Evolutionary conservation across 768 basidiomycete species (phyloP).

Genomic region (Tylopilus felleus): DNA sequence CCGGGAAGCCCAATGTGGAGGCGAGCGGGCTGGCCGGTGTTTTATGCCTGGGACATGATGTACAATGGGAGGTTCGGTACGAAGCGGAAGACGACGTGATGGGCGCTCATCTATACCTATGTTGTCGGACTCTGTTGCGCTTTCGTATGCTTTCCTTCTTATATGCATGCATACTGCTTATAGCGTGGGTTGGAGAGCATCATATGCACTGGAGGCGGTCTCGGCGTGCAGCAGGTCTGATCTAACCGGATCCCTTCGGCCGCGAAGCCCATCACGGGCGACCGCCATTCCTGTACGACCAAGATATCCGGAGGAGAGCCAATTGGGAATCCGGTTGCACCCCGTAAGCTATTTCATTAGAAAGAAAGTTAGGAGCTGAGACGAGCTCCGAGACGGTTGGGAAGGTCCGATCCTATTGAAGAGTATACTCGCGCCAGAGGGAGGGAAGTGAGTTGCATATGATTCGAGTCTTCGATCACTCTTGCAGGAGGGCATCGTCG

Average conservation of each 20-base stretch:
- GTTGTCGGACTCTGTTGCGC: not conserved
- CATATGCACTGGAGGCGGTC: too few species aligned
- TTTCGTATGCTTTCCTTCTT: not conserved
- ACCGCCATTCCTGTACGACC: too few species aligned
- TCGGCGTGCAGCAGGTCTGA: not conserved
- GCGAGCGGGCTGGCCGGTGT: slow-evolving; percentile 23
- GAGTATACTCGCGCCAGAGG: slow-evolving; percentile 35
- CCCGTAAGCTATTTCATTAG: too few species aligned
- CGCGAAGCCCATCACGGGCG: too few species aligned
- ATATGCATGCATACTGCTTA: too few species aligned
- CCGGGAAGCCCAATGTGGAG: slow-evolving; percentile 11
- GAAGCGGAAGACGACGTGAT: slow-evolving; percentile 13
- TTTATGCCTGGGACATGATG: not conserved
- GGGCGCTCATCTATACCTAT: not conserved
- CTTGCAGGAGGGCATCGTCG: too few species aligned
- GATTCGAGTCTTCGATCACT: not conserved
- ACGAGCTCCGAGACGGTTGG: too few species aligned
- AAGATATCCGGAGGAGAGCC: not conserved
- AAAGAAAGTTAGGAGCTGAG: too few species aligned
- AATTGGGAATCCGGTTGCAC: not conserved
- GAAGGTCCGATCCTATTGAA: slow-evolving; percentile 34
- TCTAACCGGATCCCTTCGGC: not conserved
- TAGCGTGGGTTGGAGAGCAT: too few species aligned
- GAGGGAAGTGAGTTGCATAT: not conserved
- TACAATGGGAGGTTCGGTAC: not conserved